phyloP scores from a whole-genome alignment of 768 basidiomycete genomes.

The Chalciporus pseudorubinellus region DNA sequence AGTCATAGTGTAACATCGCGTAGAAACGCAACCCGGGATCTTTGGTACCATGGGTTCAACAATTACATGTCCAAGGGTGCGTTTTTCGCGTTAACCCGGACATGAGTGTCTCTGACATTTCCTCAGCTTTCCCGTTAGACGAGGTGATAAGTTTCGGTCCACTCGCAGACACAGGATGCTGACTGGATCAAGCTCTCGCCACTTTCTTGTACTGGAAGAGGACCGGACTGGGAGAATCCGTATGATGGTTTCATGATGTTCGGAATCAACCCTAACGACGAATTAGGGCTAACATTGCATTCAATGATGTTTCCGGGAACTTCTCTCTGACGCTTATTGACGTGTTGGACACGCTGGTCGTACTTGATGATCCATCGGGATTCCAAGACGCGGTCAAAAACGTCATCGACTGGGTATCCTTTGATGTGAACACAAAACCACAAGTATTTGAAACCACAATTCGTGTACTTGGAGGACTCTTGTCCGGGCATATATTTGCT shows the following conservation, averaged over 20 bases:
- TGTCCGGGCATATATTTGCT: slow-evolving; percentile 85
- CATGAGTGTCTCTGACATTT: slow-evolving; percentile 20
- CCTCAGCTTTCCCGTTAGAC: slow-evolving; percentile 77
- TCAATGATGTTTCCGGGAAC: slow-evolving; percentile 94
- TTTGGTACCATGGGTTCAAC: slow-evolving; percentile 91
- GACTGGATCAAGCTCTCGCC: slow-evolving; percentile 66
- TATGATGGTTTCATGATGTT: slow-evolving; percentile 39
- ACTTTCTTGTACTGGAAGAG: slow-evolving; percentile 79
- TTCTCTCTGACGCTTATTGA: slow-evolving; percentile 84
- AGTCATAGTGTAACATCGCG: slow-evolving; percentile 1
- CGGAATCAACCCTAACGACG: slow-evolving; percentile 12
- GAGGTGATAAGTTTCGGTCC: slow-evolving; percentile 50
- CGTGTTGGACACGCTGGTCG: slow-evolving; percentile 84
- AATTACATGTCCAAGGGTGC: slow-evolving; percentile 85
- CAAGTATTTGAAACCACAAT: slow-evolving; percentile 99
- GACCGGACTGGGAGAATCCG: slow-evolving; percentile 86
- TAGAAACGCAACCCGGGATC: slow-evolving; percentile 68
- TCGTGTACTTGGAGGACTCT: slow-evolving; percentile 84
- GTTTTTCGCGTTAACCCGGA: slow-evolving; percentile 10
- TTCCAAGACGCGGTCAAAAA: slow-evolving; percentile 85
- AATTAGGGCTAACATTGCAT: slow-evolving; percentile 62
- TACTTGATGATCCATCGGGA: slow-evolving; percentile 73
- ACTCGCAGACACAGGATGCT: slow-evolving; percentile 7
- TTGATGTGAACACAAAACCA: slow-evolving; percentile 93
- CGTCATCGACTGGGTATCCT: slow-evolving; percentile 79